Evolutionary conservation across 805 yeast genomes (phyloP), one percentile per base, ranked within the genome.

Genomic region (Cyberlindnera euphorbiae): DNA sequence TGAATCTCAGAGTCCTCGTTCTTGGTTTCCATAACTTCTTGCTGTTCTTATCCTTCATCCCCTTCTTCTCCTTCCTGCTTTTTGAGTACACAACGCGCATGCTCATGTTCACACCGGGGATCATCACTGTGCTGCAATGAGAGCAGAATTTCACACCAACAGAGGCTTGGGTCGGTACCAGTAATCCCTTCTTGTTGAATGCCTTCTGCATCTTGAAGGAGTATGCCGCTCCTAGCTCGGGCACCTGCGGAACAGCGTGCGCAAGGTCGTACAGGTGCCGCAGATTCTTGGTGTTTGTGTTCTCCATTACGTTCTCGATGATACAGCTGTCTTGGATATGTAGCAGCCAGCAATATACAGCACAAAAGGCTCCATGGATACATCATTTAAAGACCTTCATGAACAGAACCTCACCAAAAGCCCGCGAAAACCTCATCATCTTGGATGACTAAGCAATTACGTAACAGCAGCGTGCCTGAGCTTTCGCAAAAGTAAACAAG

Each of bases 141-240:
- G 29, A 25, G 18, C 50, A 46, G 29, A 24, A 44, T 30, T 37
- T 38, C 6, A 21, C 29, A 1, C 44, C 42, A 4, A 33, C 33
- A 1, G 39, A 21, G 6, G 30, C 23, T 14, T 32, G 39, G 12
- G 33, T 17, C 5, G 44, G 49, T 8, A 35, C 31, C 3, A 30
- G 23, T 9, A 59, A 29, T 7, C 53, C 50, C 32, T 59, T 59
- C 11, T 52, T 38, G 32, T 53, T 53, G 12, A 52, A 38, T 8
- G 55, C 44, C 33, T 60, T 58, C 30, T 46, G 45, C 28, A 63
- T 56, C 30, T 51, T 56, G 26, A 46, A 50, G 15, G 59, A 39
- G 28, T 61, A 61, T 3, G 44, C 36, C 2, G 46, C 40, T 5
- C 45, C 41, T 3, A 52, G 29, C 27, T 26, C 41, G 9, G 46